Evolutionary conservation across 1,139 yeast genomes (phyloP), one percentile per base, ranked within the genome.

Genomic region (Kazachstania sp.): DNA sequence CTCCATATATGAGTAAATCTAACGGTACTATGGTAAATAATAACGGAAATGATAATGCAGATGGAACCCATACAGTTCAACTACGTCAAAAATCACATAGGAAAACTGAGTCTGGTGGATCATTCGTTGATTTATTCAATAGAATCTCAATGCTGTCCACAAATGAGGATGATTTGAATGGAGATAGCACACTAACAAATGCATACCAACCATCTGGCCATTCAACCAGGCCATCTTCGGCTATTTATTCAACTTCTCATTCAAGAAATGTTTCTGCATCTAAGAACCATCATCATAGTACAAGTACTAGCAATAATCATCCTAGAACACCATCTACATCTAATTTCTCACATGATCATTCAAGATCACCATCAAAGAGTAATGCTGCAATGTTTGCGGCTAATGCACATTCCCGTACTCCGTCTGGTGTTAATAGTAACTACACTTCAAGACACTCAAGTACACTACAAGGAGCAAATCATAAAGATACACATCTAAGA

Each of bases 81-180:
- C 9, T 44, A 9, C 35, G 49, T 4, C 44, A 44, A 23, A 18
- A 43, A 20, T 43, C 49, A 4, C 67, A 63, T 48, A 55, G 49
- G 43, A 62, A 58, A 40, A 51, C 57, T 2, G 52, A 50, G 20
- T 61, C 66, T 6, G 65, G 65, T 20, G 57, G 66, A 2, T 61
- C 66, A 0, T 61, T 63, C 45, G 61, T 61, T 31, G 68, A 64
- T 30, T 45, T 65, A 19, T 61, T 59, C 45, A 60, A 60, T 45
- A 56, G 67, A 45, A 59, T 62, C 15, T 59, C 66, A 6, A 48
- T 55, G 51, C 39, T 61, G 39, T 60, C 65, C 4, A 57, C 59
- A 16, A 48, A 39, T 5, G 47, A 48, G n/a, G 23, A 32, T n/a
- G 46, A 39, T 20, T 29, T 28, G 18, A 28, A 43, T 13, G 51